Base-by-base conservation (phyloP, 495 filamentous ascomycete species). In the Xylaria sp. region DNA sequence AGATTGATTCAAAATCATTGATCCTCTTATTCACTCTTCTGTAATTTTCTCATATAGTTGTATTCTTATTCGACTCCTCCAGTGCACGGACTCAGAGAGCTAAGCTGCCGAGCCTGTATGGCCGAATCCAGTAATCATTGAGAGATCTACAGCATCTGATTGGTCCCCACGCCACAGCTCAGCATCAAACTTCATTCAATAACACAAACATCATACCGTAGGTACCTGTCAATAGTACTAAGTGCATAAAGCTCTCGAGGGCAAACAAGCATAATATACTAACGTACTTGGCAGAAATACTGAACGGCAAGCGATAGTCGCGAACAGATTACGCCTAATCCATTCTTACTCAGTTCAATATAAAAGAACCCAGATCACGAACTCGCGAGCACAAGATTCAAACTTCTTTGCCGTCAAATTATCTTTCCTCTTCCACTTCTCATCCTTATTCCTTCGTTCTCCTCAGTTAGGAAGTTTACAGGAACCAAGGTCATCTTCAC, bases 71-170 rank as follows among this genome's bases (percentile, higher is more conserved):
- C 33, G 3, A 11, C 44, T n/a, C 5, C 17, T 21, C 3, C 26
- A 31, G 17, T n/a, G 53, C 53, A 58, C 53, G 26, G 31, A 35
- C 53, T 35, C 17, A 19, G 1, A 55, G n/a, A n/a, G 48, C 19
- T 11, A 11, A 9, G 21, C 31, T 5, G 17, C 31, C 1, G n/a
- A 12, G 21, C 26, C 12, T 57, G 12, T 40, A 8, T 59, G 17
- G 43, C 67, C 67, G 57, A 53, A 69, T 61, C 1, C 43, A 62
- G 67, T 69, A 69, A 69, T 52, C 44, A 62, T 37, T 29, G 21
- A 26, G 26, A 50, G 31, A 69, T 52, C 5, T 6, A 29, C 41
- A 5, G 21, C 44, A 61, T 62, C 21, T 61, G 43, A 61, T 69
- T 69, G 67, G 67, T 21, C n/a, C 29, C 4, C 0, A 24, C 19